Conservation (phyloP, 139 green algal genomes). For the Chlorella vulgaris region DNA sequence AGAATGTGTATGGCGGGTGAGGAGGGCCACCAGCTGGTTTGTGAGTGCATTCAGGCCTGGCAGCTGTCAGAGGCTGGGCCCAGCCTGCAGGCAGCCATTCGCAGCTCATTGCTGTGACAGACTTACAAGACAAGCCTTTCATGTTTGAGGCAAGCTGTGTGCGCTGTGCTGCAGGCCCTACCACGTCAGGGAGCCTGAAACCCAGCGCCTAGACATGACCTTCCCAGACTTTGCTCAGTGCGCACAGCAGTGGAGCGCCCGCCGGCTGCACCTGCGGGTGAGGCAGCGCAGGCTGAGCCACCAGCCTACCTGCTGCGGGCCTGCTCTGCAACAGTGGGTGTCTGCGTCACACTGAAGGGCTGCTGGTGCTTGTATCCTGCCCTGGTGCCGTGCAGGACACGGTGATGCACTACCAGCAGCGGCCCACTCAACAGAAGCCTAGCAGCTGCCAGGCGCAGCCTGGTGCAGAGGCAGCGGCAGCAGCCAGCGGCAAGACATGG, state of each 20-base stretch:
- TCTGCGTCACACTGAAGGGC: background rate
- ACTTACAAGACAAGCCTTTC: no score
- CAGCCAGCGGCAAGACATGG: background rate
- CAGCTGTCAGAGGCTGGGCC: background rate
- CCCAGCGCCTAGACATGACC: conserved; percentile 44
- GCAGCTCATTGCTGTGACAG: background rate
- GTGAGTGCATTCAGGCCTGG: no score
- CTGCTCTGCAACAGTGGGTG: background rate
- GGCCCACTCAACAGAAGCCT: background rate
- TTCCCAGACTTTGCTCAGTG: conserved; percentile 59
- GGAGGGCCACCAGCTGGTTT: no score
- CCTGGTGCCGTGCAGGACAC: background rate
- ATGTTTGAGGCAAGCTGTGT: no score
- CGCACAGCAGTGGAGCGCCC: conserved; percentile 44
- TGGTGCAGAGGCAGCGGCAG: background rate
- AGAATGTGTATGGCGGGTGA: conserved; percentile 62
- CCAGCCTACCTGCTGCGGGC: no score
- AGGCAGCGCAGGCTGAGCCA: no score
- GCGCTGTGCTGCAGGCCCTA: conserved; percentile 54
- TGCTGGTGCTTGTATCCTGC: background rate
- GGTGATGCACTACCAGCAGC: conserved; percentile 3
- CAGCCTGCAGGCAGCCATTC: background rate
- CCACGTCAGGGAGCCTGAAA: conserved; percentile 70
- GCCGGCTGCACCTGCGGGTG: conserved; percentile 41
- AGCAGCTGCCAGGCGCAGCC: background rate